Evolutionary conservation across 2,329 filamentous ascomycete species (phyloP), one percentile per base, ranked within the genome.

Genomic region (Nothopassalora personata): DNA sequence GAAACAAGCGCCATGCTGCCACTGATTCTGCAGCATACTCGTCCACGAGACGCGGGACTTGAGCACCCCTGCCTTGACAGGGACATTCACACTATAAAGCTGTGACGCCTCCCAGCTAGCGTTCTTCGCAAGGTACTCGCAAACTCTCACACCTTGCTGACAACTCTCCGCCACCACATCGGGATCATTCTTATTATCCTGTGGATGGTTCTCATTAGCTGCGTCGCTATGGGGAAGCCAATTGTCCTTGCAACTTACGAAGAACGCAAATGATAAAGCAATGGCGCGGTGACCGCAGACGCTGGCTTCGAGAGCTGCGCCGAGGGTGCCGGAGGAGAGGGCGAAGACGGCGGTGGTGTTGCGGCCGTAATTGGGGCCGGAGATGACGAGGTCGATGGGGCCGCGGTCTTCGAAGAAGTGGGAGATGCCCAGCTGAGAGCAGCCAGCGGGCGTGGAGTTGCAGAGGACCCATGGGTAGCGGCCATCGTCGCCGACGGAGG

Each of bases 41-140:
- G 94, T 93, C 77, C 86, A 96, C n/a, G 94, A 69, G 4, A 92
- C 85, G 75, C 89, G 91, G 56, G 82, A 81, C 18, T 77, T 72
- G 66, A 87, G 33, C 0, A 97, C 84, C 6, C 86, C 87, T 60
- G 89, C 86, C 13, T 94, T 81, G 10, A 97, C 79, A 19, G 94
- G 93, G 8, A 97, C 88, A 72, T 97, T 97, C 66, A 97, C 86
- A 51, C 83, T 89, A 74, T 96, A 97, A n/a, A 97, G 76, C 34
- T 63, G 56, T 71, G 81, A 82, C 33, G 79, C 74, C 54, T 86
- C 86, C 34, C 79, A 75, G 28, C 73, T 83, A 88, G 90, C 96
- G 70, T 91, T 88, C 52, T 81, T 80, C 67, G 83, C 86, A 6
- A 99, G 79, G 62, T 90, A 83, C 73, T 96, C 88, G 63, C 96